Percentiles rank a stretch among this genome's conserved stretches.
These are phyloP conservation scores for Ramularia endophylla DNA, from an alignment of 2,329 filamentous ascomycete species.

Conservation along the genomic window DNA sequence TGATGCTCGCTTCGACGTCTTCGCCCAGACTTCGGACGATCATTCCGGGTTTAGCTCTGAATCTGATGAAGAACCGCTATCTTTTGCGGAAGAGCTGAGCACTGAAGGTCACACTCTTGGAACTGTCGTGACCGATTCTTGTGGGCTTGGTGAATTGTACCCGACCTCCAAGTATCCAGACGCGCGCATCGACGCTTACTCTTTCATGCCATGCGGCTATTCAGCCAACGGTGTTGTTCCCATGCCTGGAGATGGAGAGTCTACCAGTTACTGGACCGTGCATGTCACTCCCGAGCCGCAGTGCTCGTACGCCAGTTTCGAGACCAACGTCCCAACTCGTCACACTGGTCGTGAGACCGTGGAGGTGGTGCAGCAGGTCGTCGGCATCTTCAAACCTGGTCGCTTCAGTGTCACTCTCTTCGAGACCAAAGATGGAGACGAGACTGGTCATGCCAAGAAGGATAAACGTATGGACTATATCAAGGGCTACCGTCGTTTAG, in stretches of 20 bases:
- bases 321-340: slow-evolving; percentile 90
- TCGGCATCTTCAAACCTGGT: slow-evolving; percentile 94
- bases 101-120: slow-evolving; percentile 93
- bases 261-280: slow-evolving; percentile 91
- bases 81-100: slow-evolving; percentile 66
- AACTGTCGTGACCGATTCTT: slow-evolving; percentile 83
- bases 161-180: slow-evolving; percentile 82
- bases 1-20: slow-evolving; percentile 66
- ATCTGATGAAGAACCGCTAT: slow-evolving; percentile 48
- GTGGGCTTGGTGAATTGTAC: slow-evolving; percentile 85
- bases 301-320: slow-evolving; percentile 96
- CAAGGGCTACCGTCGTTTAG: slow-evolving; percentile 78
- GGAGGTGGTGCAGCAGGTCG: slow-evolving; percentile 89
- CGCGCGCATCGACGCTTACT: slow-evolving; percentile 87
- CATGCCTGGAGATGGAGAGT: slow-evolving; percentile 49
- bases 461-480: slow-evolving; percentile 65
- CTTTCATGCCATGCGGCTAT: slow-evolving; percentile 95
- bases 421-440: slow-evolving; percentile 65
- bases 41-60: slow-evolving; percentile 44
- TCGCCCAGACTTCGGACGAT: slow-evolving; percentile 65
- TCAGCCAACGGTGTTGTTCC: slow-evolving; percentile 95
- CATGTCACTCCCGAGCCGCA: slow-evolving; percentile 96
- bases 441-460: slow-evolving; percentile 38
- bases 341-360: slow-evolving; percentile 82
- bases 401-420: slow-evolving; percentile 96